These are phyloP conservation scores for Trichoderma sp. DNA, from an alignment of 2,329 filamentous ascomycete species.

Conservation along the genomic window DNA sequence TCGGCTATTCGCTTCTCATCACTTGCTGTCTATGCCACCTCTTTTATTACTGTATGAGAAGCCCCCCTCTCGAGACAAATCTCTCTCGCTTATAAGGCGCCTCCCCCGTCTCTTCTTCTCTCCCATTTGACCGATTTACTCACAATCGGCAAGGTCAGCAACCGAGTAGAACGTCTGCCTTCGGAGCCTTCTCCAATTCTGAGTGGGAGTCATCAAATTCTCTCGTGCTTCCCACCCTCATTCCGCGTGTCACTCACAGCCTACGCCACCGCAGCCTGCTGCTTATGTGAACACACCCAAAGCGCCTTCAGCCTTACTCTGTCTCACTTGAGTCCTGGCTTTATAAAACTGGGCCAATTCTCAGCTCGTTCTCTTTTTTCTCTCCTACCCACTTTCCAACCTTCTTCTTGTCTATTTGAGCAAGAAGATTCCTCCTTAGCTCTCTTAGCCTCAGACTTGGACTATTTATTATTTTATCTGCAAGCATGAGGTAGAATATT, in stretches of 20 bases:
- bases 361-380: slow-evolving; percentile 9
- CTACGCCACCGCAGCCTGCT: slow-evolving; percentile 20
- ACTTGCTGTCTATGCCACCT: neutral
- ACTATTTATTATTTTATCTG: neutral
- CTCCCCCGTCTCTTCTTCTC: neutral
- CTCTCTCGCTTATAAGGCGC: neutral
- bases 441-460: neutral
- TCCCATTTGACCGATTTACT: neutral
- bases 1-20: neutral
- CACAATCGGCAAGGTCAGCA: slow-evolving; percentile 9
- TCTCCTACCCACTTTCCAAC: neutral
- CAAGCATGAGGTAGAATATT: slow-evolving; percentile 22
- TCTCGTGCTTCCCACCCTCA: slow-evolving; percentile 19
- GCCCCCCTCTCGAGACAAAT: neutral
- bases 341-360: slow-evolving; percentile 14
- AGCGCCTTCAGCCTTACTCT: slow-evolving; percentile 23
- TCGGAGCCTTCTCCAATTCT: slow-evolving; percentile 6
- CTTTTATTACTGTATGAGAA: neutral
- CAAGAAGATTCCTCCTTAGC: neutral
- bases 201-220: slow-evolving; percentile 8
- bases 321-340: slow-evolving; percentile 13
- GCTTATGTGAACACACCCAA: slow-evolving; percentile 24
- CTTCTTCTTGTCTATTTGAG: neutral
- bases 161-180: slow-evolving; percentile 5
- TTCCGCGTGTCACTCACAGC: slow-evolving; percentile 21